phyloP scores from a whole-genome alignment of 345 rosid genomes.

The Gossypium herbaceum region DNA sequence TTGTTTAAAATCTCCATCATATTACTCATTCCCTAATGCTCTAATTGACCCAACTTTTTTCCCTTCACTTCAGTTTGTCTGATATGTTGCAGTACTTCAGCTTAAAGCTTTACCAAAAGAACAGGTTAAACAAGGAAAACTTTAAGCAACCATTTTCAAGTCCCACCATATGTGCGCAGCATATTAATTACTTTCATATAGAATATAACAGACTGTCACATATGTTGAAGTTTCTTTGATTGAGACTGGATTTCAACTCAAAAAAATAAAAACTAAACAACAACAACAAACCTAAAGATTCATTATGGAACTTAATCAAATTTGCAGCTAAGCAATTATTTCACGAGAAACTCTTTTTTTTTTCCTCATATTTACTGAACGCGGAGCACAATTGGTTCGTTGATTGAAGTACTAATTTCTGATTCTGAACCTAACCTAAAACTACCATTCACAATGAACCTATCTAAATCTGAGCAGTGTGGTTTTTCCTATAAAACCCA shows the following conservation, averaged over 20 bases:
- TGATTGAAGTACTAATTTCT: background rate
- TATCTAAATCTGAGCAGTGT: background rate
- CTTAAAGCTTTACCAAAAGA: background rate
- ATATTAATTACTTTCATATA: background rate
- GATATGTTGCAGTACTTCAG: background rate
- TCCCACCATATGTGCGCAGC: background rate
- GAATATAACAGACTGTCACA: background rate
- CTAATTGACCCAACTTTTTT: background rate
- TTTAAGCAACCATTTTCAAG: background rate
- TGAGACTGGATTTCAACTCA: background rate
- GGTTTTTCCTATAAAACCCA: background rate
- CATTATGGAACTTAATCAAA: background rate
- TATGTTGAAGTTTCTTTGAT: background rate
- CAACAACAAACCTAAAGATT: background rate
- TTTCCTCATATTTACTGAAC: too few relatives aligned
- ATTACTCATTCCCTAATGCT: background rate
- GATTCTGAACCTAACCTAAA: background rate
- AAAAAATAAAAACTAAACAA: background rate
- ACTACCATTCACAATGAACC: background rate
- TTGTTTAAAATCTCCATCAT: background rate
- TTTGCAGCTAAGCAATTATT: background rate
- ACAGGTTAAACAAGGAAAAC: background rate
- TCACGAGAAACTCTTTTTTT: background rate
- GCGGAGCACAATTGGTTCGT: background rate
- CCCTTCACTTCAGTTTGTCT: background rate